These are phyloP conservation scores for Pholiota microspora DNA, from an alignment of 768 basidiomycete genomes.

Conservation along the genomic window DNA sequence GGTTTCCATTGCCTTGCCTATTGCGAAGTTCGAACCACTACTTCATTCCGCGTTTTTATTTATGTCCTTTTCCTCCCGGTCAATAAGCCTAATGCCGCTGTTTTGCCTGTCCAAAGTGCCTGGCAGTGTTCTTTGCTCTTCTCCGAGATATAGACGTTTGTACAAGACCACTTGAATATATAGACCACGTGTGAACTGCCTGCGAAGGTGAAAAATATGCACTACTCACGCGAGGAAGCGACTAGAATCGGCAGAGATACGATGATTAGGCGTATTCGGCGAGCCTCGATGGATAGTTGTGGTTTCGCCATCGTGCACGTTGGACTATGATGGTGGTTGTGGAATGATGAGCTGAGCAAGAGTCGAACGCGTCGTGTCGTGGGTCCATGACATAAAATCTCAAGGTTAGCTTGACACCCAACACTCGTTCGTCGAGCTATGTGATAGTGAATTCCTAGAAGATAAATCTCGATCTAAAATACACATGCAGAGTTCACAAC, in stretches of 20 bases:
- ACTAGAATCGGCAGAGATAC: conserved; percentile 64
- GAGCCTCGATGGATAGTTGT: conserved; percentile 33
- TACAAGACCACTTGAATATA: conserved; percentile 57
- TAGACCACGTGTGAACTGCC: background rate
- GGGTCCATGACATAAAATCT: too few species aligned
- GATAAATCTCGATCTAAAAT: background rate
- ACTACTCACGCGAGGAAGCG: conserved; percentile 56
- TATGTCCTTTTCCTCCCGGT: conserved; percentile 15
- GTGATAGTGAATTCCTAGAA: background rate
- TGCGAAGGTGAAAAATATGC: background rate
- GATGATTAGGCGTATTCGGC: conserved; percentile 50
- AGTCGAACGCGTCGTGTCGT: background rate
- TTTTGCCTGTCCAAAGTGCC: conserved; percentile 15
- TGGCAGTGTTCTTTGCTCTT: conserved; percentile 34
- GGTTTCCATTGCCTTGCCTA: background rate
- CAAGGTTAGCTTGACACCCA: too few species aligned
- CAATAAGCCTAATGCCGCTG: conserved; percentile 14
- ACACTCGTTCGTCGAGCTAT: too few species aligned
- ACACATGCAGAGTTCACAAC: background rate
- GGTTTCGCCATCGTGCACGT: conserved; percentile 23
- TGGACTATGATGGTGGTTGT: background rate
- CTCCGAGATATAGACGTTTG: conserved; percentile 52
- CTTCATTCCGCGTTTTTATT: background rate
- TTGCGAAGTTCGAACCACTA: background rate
- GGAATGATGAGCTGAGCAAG: background rate